These are phyloP conservation scores for Biscogniauxia sp. DNA, from an alignment of 2,329 filamentous ascomycete species.

Conservation along the genomic window DNA sequence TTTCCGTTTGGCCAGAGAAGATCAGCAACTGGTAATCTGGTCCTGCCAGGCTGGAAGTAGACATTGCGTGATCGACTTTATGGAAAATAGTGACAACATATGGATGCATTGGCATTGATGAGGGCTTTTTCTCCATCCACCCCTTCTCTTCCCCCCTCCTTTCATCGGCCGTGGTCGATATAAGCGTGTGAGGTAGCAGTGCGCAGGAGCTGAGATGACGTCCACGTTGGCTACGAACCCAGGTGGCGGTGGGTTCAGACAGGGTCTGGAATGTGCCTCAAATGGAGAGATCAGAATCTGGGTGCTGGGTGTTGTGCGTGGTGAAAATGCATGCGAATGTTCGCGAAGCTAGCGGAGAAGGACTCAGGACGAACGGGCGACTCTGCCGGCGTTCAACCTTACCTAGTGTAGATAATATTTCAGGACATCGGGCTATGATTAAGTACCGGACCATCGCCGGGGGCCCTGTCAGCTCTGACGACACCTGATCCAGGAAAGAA, in stretches of 20 bases:
- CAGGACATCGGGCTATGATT: conserved; percentile 16
- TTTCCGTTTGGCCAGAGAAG: conserved; percentile 1
- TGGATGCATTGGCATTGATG: not conserved
- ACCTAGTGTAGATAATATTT: conserved; percentile 5
- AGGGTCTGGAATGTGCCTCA: not conserved
- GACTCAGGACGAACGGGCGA: not conserved
- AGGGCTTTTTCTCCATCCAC: not conserved
- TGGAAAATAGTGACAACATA: not conserved
- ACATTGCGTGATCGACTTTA: not conserved
- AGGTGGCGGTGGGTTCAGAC: not conserved
- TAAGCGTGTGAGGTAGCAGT: not conserved
- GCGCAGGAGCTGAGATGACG: not conserved
- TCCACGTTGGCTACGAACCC: not conserved
- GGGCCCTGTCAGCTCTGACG: not conserved
- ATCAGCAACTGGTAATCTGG: not conserved
- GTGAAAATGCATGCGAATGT: not conserved
- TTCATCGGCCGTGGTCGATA: not conserved
- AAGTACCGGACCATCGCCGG: conserved; percentile 10
- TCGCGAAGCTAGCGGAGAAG: not conserved
- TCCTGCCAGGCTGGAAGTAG: too few relatives aligned
- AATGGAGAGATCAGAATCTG: not conserved
- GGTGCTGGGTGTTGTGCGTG: not conserved
- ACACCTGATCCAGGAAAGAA: not conserved
- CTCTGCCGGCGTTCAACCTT: not conserved
- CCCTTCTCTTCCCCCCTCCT: too few relatives aligned